phyloP scores from a whole-genome alignment of 108 stramenopile genomes.

The Skeletonema tropicum region DNA sequence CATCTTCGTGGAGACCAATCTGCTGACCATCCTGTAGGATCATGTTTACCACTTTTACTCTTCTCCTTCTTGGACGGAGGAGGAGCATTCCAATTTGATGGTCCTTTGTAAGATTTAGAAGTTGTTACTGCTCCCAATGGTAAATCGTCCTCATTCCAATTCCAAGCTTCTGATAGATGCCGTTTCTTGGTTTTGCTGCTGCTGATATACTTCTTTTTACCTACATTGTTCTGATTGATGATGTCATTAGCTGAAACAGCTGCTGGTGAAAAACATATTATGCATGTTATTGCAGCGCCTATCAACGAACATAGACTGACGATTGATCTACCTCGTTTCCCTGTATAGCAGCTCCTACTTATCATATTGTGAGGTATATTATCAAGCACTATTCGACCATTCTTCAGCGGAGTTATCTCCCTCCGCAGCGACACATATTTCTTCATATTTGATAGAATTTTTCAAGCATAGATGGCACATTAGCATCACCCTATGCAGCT shows the following conservation, averaged over 20 bases:
- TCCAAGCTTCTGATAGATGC: not conserved
- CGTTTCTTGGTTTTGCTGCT: not conserved
- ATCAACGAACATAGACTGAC: not conserved
- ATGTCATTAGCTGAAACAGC: not conserved
- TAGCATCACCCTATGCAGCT: not conserved
- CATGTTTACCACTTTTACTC: not conserved
- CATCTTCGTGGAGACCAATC: not conserved
- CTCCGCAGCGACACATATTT: not conserved
- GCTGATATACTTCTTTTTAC: not conserved
- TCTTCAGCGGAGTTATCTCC: not conserved
- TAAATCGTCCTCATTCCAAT: conserved; percentile 5
- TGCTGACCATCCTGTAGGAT: not conserved
- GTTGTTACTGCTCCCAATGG: not conserved
- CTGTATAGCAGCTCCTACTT: not conserved
- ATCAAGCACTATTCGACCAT: not conserved
- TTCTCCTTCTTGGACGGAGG: not conserved
- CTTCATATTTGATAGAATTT: not conserved
- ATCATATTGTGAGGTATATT: not conserved
- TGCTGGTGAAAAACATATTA: not conserved
- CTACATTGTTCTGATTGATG: not conserved
- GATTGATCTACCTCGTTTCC: conserved; percentile 5
- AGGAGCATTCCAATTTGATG: no score
- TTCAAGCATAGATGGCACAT: not conserved
- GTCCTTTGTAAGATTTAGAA: not conserved
- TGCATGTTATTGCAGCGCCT: not conserved